Base-by-base conservation (phyloP, 306 rosid species). In the Gynostemma pentaphyllum region DNA sequence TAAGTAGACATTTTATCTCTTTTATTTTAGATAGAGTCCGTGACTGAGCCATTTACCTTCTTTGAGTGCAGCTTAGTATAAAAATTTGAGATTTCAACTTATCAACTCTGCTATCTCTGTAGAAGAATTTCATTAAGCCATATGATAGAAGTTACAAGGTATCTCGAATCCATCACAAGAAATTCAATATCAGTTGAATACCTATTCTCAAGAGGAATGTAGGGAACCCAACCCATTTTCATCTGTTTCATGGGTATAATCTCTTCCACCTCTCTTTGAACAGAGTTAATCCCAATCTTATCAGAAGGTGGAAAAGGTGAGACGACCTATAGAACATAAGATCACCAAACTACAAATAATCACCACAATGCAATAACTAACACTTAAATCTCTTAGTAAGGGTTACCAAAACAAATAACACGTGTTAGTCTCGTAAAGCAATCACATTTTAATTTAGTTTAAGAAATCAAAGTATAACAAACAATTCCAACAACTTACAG, bases 161-260 rank as follows among this genome's bases (percentile, higher is more conserved):
- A 62, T 16, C 19, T 26, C 26, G 24, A 45, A 42, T 40, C 13
- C 55, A 13, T 16, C 22, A 50, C 16, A 19, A 48, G 46, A 53
- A 12, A 24, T 14, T 45, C 26, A 39, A n/a, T 19, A 32, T 9
- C 57, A 68, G 7, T 26, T 21, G 5, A 53, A 42, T 15, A 68
- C 71, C 71, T 68, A 40, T 78, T 41, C 72, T 75, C 97, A 14
- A 83, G 29, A 28, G 96, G 96, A 82, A 91, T 83, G 71, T 83
- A 91, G 1, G 96, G 97, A 72, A 91, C 82, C 97, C 96, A 91
- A 47, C 83, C 97, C 97, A 91, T 91, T 76, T 91, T 91, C 97
- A 91, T 91, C 74, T 83, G 87, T 65, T 85, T 91, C 97, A 91
- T 87, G 65, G 97, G 97, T 64, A 91, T 73, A 34, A 87, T 85